Percentiles rank a stretch among this genome's conserved stretches.
phyloP scores from a whole-genome alignment of 2,329 filamentous ascomycete species.

The Chaetomium globosum region DNA sequence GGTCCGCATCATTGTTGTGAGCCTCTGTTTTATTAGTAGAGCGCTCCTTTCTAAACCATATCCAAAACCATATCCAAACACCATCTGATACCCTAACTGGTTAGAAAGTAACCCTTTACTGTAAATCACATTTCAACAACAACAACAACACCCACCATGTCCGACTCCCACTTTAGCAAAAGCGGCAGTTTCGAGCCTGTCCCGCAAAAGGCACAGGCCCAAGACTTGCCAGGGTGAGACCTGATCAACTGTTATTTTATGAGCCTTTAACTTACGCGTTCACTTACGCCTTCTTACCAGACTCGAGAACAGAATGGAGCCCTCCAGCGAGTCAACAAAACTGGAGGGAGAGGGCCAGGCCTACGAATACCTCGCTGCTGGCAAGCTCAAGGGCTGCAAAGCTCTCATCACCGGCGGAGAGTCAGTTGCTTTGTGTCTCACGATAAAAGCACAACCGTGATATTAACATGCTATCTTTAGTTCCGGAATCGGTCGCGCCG shows the following conservation, averaged over 20 bases:
- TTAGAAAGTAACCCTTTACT: not conserved
- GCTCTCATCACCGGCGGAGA: slow-evolving; percentile 60
- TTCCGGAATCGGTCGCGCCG: slow-evolving; percentile 57
- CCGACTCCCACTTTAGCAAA: slow-evolving; percentile 23
- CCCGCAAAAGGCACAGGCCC: slow-evolving; percentile 41
- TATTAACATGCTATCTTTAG: slow-evolving; percentile 37
- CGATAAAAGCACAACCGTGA: no score
- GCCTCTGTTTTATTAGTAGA: no score
- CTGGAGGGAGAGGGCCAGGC: slow-evolving; percentile 46
- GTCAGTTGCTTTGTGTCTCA: slow-evolving; percentile 42
- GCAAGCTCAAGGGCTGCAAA: slow-evolving; percentile 54
- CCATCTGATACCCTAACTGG: not conserved
- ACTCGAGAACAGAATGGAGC: slow-evolving; percentile 45
- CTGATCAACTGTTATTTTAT: not conserved
- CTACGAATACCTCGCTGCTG: slow-evolving; percentile 48
- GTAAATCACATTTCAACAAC: not conserved
- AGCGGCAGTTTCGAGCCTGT: slow-evolving; percentile 44
- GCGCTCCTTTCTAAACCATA: no score
- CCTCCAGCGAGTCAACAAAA: slow-evolving; percentile 46
- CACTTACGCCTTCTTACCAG: slow-evolving; percentile 28
- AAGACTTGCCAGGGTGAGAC: slow-evolving; percentile 43
- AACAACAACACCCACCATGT: slow-evolving; percentile 17
- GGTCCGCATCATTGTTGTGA: no score
- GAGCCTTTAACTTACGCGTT: not conserved
- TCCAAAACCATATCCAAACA: not conserved